Base-by-base conservation (phyloP, 2,329 filamentous ascomycete species). In the Aschersonia sp. region DNA sequence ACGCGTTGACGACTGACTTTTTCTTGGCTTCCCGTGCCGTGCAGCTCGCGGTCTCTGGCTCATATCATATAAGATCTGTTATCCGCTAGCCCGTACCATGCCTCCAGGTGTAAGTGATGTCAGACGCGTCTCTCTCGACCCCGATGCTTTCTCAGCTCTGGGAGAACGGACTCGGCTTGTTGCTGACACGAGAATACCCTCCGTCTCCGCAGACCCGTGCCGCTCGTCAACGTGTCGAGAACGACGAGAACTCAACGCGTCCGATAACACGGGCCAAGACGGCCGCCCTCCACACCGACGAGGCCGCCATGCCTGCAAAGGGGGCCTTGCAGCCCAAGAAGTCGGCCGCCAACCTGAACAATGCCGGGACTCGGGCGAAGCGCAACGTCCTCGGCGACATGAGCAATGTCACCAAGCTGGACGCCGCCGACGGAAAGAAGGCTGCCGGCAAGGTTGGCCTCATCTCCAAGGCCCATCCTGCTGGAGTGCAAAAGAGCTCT, bases 221-320 rank as follows among this genome's bases (percentile, higher is more conserved):
- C 63, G 73, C 80, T 60, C 79, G 84, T 67, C 77, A 81, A 64
- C 83, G 88, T 68, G 77, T 81, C 64, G 89, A 96, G 73, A 96
- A 96, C 63, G 90, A 96, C 65, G 92, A 96, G 72, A 94, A 95
- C 50, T 81, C 85, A 52, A 87, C 85, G 68, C 87, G 89, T 69
- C 48, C 48, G 29, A 72, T 96, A 63, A 97, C 92, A 58, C 81
- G 92, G 69, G 89, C 92, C 56, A 96, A 97, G 71, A 81, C 88
- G 46, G 87, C 87, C 50, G 83, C 85, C 44, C 73, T 77, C 77
- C 73, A 70, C 60, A 76, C 72, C 56, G 81, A 83, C 56, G 83
- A 83, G 58, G 64, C 71, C 14, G 63, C 72, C 39, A 72, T 76
- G 58, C 67, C 74, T 33, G 58, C 70, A 47, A 78, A 78, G 61